Evolutionary conservation across 75 land plant species (phyloP).

Genomic region (Chamaecyparis obtusa): DNA sequence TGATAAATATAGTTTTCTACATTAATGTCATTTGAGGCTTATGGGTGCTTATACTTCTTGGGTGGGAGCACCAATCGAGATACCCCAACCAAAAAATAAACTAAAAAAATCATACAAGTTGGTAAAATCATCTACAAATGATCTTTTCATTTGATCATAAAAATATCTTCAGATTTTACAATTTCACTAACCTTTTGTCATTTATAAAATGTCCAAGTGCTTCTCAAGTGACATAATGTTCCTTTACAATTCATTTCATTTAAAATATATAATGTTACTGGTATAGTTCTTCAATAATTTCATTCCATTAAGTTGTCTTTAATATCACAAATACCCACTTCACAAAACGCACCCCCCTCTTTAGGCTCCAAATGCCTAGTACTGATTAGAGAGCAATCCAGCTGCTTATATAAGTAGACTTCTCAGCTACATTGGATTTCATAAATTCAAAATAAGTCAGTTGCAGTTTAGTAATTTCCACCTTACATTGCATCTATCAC

Average conservation of each 20-base stretch:
- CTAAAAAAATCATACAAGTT: neutral
- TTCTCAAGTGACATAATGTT: neutral
- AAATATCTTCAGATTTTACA: neutral
- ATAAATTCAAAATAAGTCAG: neutral
- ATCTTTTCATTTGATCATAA: neutral
- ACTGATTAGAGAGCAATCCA: neutral
- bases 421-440: neutral
- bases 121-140: neutral
- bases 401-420: neutral
- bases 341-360: neutral
- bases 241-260: too few relatives aligned
- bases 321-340: neutral
- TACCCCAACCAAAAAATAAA: too few relatives aligned
- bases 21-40: too few relatives aligned
- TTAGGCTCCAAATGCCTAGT: neutral
- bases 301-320: neutral
- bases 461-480: neutral
- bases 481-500: neutral
- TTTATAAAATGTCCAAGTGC: neutral
- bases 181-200: neutral
- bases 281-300: neutral
- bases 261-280: neutral
- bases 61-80: too few relatives aligned
- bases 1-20: too few relatives aligned
- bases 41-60: too few relatives aligned